These are phyloP conservation scores for Chrysoporthe puriensis DNA, from an alignment of 2,329 filamentous ascomycete species.

Conservation along the genomic window DNA sequence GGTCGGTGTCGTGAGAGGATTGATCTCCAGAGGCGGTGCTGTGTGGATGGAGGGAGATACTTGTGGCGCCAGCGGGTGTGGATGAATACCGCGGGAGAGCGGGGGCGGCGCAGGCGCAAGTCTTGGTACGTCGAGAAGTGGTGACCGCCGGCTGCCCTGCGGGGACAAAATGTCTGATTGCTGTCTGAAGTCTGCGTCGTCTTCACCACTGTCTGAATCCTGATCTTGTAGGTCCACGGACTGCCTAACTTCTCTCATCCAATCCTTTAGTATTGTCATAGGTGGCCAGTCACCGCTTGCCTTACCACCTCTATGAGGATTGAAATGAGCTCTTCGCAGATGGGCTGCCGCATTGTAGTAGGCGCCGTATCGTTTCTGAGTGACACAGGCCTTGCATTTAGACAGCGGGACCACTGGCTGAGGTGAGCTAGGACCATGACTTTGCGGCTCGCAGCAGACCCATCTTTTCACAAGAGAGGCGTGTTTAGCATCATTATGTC, in stretches of 20 bases:
- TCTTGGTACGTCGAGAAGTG: constrained; percentile 34
- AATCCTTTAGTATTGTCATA: constrained; percentile 61
- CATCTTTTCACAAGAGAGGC: constrained; percentile 58
- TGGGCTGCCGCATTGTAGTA: constrained; percentile 65
- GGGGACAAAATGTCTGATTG: constrained; percentile 34
- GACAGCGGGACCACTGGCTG: constrained; percentile 56
- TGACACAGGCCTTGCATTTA: constrained; percentile 61
- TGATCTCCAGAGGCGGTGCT: constrained; percentile 22
- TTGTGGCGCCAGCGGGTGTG: constrained; percentile 24
- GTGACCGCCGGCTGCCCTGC: constrained; percentile 33
- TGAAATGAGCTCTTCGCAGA: constrained; percentile 60
- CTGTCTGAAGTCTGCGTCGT: constrained; percentile 46
- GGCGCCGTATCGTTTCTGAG: constrained; percentile 60
- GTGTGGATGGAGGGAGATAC: constrained; percentile 20
- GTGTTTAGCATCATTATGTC: constrained; percentile 66
- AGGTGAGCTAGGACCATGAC: constrained; percentile 41
- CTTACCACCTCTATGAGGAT: constrained; percentile 58
- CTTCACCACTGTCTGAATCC: constrained; percentile 57
- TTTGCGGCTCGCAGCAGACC: constrained; percentile 58
- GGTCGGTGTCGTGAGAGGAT: constrained; percentile 19
- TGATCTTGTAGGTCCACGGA: constrained; percentile 50
- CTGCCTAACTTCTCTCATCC: constrained; percentile 63
- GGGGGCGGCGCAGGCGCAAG: constrained; percentile 35
- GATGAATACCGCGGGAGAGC: constrained; percentile 25
- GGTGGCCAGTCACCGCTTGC: constrained; percentile 63